phyloP scores from a whole-genome alignment of 1,284 basidiomycete species.

The Ustilago xerochloae region DNA sequence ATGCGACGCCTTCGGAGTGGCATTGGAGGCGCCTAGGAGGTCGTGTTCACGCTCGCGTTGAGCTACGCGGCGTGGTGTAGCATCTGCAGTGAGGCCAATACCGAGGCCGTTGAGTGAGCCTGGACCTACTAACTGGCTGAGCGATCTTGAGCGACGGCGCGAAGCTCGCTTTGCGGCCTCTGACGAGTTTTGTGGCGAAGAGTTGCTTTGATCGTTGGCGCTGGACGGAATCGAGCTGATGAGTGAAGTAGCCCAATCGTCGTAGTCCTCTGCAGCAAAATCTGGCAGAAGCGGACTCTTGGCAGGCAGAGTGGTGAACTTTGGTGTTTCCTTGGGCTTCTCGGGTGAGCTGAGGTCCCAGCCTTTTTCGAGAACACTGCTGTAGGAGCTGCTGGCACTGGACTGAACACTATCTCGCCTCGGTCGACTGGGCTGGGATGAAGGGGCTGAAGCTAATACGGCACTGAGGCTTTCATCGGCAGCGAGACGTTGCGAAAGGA shows the following conservation, averaged over 20 bases:
- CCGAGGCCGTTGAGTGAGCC: conserved; percentile 36
- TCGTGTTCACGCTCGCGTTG: conserved; percentile 17
- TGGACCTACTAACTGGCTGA: conserved; percentile 8
- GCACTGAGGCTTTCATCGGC: conserved; percentile 26
- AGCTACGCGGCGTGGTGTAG: conserved; percentile 16
- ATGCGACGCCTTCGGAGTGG: conserved; percentile 36
- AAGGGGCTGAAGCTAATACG: conserved; percentile 4
- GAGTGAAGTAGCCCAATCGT: conserved; percentile 47
- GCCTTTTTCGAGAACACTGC: conserved; percentile 49
- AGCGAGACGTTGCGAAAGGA: conserved; percentile 28
- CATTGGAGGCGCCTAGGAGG: conserved; percentile 12
- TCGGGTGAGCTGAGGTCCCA: conserved; percentile 43
- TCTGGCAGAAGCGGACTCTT: conserved; percentile 52
- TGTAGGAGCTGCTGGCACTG: conserved; percentile 53
- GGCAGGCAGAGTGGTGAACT: conserved; percentile 15
- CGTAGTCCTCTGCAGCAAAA: conserved; percentile 45
- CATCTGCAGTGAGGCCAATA: conserved; percentile 25
- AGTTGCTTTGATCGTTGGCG: not conserved
- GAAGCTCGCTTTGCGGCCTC: conserved; percentile 6
- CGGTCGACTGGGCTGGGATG: not conserved
- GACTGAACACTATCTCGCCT: conserved; percentile 34
- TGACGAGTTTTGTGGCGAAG: not conserved
- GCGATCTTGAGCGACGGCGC: conserved; percentile 17
- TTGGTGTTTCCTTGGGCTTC: not conserved
- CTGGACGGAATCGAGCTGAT: conserved; percentile 36